A percentile compares a stretch with the other conserved stretches of the same genome.
Conservation (phyloP, 2,329 filamentous ascomycete genomes). For the Aspergillus neoniger region DNA sequence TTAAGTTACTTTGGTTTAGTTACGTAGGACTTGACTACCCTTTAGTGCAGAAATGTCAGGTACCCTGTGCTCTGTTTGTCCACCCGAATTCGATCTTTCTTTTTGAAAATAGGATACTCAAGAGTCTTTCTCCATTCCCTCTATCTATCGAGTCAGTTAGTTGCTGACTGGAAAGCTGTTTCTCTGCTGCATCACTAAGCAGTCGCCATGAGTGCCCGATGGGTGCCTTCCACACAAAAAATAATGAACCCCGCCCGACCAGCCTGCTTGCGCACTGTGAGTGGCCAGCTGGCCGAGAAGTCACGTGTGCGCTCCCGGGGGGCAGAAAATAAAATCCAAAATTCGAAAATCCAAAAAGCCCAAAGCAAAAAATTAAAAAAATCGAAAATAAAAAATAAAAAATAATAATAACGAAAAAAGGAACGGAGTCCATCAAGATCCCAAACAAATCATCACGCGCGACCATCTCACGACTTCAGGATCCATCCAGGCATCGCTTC, state of each 20-base stretch:
- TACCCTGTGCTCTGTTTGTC: conserved; percentile 10
- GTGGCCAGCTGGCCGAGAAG: conserved; percentile 15
- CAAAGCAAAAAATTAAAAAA: conserved; percentile 25
- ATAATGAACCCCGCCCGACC: conserved; percentile 3
- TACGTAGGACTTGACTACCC: background rate
- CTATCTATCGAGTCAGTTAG: no score
- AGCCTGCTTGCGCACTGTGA: conserved; percentile 4
- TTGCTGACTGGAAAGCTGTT: no score
- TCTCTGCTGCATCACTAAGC: conserved; percentile 1
- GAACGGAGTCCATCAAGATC: conserved; percentile 21
- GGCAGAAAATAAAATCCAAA: conserved; percentile 21
- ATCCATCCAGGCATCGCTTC: conserved; percentile 4
- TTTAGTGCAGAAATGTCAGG: background rate
- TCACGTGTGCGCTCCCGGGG: conserved; percentile 22
- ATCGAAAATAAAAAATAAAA: conserved; percentile 18
- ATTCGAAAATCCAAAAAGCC: conserved; percentile 15
- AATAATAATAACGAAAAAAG: conserved; percentile 23
- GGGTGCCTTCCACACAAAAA: background rate
- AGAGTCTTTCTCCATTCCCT: no score
- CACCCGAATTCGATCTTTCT: no score
- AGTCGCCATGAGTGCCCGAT: conserved; percentile 14
- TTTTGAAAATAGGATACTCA: no score
- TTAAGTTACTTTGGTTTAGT: conserved; percentile 1
- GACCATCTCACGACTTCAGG: conserved; percentile 15
- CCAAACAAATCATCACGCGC: conserved; percentile 22